A percentile compares a stretch with the other conserved stretches of the same genome.
phyloP scores from a whole-genome alignment of 257 asterid genomes.

The Penstemon newberryi region DNA sequence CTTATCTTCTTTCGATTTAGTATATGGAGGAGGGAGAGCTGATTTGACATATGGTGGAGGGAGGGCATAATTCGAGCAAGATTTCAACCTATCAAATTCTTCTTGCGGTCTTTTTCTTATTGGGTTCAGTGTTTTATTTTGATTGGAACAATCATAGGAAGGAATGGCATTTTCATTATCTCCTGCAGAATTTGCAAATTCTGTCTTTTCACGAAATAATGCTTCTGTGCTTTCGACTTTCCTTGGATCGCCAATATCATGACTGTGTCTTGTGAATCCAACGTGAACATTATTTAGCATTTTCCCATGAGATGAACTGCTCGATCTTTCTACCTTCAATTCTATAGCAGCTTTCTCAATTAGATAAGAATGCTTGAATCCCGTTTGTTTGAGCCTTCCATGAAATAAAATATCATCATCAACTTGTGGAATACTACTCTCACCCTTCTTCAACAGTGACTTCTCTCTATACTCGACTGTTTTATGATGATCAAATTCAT shows the following conservation, averaged over 20 bases:
- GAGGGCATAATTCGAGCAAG: slow-evolving; percentile 37
- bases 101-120: slow-evolving; percentile 35
- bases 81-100: slow-evolving; percentile 41
- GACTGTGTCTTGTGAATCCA: slow-evolving; percentile 18
- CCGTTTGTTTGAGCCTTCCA: slow-evolving; percentile 40
- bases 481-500: slow-evolving; percentile 36
- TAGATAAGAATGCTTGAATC: slow-evolving; percentile 33
- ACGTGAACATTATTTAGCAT: slow-evolving; percentile 30
- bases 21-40: slow-evolving; percentile 56
- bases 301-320: slow-evolving; percentile 39
- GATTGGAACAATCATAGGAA: slow-evolving; percentile 18
- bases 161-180: slow-evolving; percentile 31
- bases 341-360: slow-evolving; percentile 37
- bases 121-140: slow-evolving; percentile 30
- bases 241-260: slow-evolving; percentile 28
- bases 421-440: slow-evolving; percentile 34
- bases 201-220: slow-evolving; percentile 39
- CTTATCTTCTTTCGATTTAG: slow-evolving; percentile 42
- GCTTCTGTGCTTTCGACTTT: slow-evolving; percentile 38
- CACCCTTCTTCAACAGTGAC: slow-evolving; percentile 35
- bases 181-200: slow-evolving; percentile 27
- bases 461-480: slow-evolving; percentile 30
- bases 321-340: slow-evolving; percentile 39
- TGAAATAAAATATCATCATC: slow-evolving; percentile 28
- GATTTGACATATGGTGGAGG: slow-evolving; percentile 84